These are phyloP conservation scores for Schizosaccharomyces octosporus DNA, from an alignment of 805 yeast genomes.

Conservation along the genomic window DNA sequence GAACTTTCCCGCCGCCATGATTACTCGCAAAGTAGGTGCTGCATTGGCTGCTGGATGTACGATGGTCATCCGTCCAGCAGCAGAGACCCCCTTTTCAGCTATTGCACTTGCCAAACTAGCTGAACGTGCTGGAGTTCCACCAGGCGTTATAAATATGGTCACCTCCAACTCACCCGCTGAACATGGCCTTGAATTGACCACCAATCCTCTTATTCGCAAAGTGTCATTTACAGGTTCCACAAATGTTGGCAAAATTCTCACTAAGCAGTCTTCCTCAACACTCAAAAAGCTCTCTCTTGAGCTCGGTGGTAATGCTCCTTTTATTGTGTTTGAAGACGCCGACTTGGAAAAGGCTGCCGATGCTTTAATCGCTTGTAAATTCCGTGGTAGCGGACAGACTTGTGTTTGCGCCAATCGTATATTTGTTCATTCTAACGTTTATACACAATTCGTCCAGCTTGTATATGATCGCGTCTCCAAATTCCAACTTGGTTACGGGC, in stretches of 20 bases:
- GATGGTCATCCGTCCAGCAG: slow-evolving; percentile 51
- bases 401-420: slow-evolving; percentile 50
- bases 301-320: slow-evolving; percentile 64
- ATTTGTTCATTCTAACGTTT: slow-evolving; percentile 37
- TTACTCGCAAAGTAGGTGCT: slow-evolving; percentile 9
- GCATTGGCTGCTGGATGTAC: slow-evolving; percentile 65
- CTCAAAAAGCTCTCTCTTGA: slow-evolving; percentile 51
- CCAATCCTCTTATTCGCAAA: slow-evolving; percentile 31
- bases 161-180: slow-evolving; percentile 15
- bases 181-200: slow-evolving; percentile 22
- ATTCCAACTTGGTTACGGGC: slow-evolving; percentile 38
- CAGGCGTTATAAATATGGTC: slow-evolving; percentile 41
- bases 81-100: slow-evolving; percentile 52
- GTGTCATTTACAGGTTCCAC: slow-evolving; percentile 65
- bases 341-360: slow-evolving; percentile 39
- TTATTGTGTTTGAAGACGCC: slow-evolving; percentile 43
- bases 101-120: slow-evolving; percentile 38
- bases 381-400: slow-evolving; percentile 59
- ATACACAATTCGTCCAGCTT: slow-evolving; percentile 31
- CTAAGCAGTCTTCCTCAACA: slow-evolving; percentile 33
- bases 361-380: slow-evolving; percentile 42
- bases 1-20: slow-evolving; percentile 51
- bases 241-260: slow-evolving; percentile 39
- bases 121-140: slow-evolving; percentile 45
- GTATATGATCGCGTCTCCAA: slow-evolving; percentile 23